Evolutionary conservation across 306 rosid species (phyloP), one percentile per base, ranked within the genome.

Genomic region (Dalbergia oliveri): DNA sequence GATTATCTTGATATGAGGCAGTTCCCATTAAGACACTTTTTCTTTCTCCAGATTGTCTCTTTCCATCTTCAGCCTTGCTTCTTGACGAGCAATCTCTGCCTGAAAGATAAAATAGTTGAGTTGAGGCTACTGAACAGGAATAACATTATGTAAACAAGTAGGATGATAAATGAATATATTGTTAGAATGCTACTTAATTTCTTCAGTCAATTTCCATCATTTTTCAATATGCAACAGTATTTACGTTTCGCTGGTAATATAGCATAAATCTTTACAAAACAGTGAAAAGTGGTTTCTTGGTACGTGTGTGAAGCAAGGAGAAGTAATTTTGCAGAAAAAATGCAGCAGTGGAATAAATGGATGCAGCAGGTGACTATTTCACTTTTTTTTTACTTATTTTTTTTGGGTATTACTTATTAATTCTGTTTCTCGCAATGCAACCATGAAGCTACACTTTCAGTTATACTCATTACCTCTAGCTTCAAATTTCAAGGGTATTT

Each of bases 21-120:
- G 99, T 91, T 78, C 99, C 99, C 98, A 93, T 93, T 23, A 93
- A 86, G 69, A 95, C 94, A 64, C 99, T 95, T 77, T 95, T 86
- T 95, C 99, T 75, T 93, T 95, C 83, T 95, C 99, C 6, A 95
- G 97, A 86, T 95, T 95, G 66, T 95, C 98, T 77, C 88, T 95
- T 83, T 93, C 97, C 94, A 95, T 93, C 90, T 95, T 91, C 73
- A 93, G 82, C 85, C 98, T 91, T 31, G 96, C 94, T 87, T 95
- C 99, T 83, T 95, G 99, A 16, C 97, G 86, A 6, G 97, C 89
- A 83, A 95, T 89, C 85, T 93, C 98, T 31, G 96, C 98, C 97
- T 95, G 88, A 19, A 71, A 82, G 41, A 63, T 47, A 44, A 39
- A 49, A 84, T 8, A 47, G 51, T 9, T 65, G 70, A 47, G 51